Conservation (phyloP, 495 filamentous ascomycete genomes). For the Lineolata rhizophorae region DNA sequence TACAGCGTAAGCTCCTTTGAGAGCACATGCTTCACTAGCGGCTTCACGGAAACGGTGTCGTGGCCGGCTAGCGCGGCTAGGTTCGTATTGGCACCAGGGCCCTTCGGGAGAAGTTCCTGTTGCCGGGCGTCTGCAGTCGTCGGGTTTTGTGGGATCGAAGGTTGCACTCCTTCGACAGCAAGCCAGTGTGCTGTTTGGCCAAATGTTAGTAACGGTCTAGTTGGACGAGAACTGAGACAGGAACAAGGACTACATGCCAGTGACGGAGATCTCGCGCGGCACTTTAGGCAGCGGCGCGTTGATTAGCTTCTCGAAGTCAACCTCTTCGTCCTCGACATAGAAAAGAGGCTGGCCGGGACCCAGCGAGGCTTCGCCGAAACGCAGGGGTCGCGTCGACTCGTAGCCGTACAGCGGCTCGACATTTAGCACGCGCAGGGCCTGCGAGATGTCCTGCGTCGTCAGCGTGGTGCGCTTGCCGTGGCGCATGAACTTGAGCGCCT, state of each 20-base stretch:
- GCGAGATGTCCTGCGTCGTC: constrained; percentile 64
- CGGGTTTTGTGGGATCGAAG: constrained; percentile 87
- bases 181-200: constrained; percentile 75
- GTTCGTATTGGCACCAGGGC: constrained; percentile 60
- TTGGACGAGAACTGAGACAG: neutral
- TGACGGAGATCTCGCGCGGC: constrained; percentile 78
- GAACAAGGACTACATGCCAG: no score
- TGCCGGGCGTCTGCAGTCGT: constrained; percentile 58
- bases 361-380: constrained; percentile 81
- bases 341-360: constrained; percentile 90
- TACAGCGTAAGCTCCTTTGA: constrained; percentile 93
- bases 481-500: constrained; percentile 89
- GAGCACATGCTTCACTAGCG: constrained; percentile 81
- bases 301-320: constrained; percentile 96
- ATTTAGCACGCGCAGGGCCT: constrained; percentile 64
- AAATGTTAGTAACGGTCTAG: constrained; percentile 8
- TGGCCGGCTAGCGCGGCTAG: constrained; percentile 63
- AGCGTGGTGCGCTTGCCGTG: constrained; percentile 63
- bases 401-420: constrained; percentile 94
- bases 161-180: constrained; percentile 87
- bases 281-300: constrained; percentile 90
- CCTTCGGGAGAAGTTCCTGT: constrained; percentile 72
- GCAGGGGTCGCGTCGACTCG: constrained; percentile 63
- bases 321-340: constrained; percentile 96
- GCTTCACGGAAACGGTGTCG: constrained; percentile 65